These are phyloP conservation scores for Kluyveromyces marxianus DNA, from an alignment of 1,139 yeast genomes.

Conservation along the genomic window DNA sequence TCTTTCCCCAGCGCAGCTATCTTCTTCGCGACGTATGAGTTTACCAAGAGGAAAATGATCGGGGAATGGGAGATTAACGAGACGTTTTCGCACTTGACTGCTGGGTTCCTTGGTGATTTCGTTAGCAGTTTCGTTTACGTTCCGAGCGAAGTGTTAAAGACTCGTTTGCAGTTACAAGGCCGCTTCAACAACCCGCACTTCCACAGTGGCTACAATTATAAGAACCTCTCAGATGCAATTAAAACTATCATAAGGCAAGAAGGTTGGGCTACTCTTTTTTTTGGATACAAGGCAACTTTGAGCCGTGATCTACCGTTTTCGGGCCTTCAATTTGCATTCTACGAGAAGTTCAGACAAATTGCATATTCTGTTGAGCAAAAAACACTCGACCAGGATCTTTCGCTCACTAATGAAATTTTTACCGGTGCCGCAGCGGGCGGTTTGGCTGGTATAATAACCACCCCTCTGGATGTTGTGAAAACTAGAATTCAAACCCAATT, in stretches of 20 bases:
- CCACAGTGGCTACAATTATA: slow-evolving; percentile 79
- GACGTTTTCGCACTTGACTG: slow-evolving; percentile 68
- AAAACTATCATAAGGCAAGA: slow-evolving; percentile 55
- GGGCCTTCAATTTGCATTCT: slow-evolving; percentile 92
- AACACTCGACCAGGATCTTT: slow-evolving; percentile 37
- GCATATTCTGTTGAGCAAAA: slow-evolving; percentile 39
- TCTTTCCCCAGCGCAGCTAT: slow-evolving; percentile 90
- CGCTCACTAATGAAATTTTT: slow-evolving; percentile 54
- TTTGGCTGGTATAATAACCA: slow-evolving; percentile 76
- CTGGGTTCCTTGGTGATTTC: slow-evolving; percentile 88
- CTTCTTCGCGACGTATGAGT: slow-evolving; percentile 86
- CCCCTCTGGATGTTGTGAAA: slow-evolving; percentile 87
- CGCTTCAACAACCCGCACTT: slow-evolving; percentile 72
- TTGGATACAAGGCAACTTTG: slow-evolving; percentile 89
- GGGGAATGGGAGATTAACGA: slow-evolving; percentile 63
- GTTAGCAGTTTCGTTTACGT: slow-evolving; percentile 89
- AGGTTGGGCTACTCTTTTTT: slow-evolving; percentile 70
- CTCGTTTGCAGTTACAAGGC: slow-evolving; percentile 89
- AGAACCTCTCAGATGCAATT: slow-evolving; percentile 62
- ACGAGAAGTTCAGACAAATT: slow-evolving; percentile 68
- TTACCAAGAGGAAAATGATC: slow-evolving; percentile 62
- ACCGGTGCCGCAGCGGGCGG: slow-evolving; percentile 99
- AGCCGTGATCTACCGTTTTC: slow-evolving; percentile 90
- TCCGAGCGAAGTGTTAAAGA: slow-evolving; percentile 95
- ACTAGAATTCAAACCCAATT: slow-evolving; percentile 82